Percentiles rank a stretch among this genome's conserved stretches.
Evolutionary conservation across 2,329 filamentous ascomycete species (phyloP).

Genomic region (Aspergillus nomiae): DNA sequence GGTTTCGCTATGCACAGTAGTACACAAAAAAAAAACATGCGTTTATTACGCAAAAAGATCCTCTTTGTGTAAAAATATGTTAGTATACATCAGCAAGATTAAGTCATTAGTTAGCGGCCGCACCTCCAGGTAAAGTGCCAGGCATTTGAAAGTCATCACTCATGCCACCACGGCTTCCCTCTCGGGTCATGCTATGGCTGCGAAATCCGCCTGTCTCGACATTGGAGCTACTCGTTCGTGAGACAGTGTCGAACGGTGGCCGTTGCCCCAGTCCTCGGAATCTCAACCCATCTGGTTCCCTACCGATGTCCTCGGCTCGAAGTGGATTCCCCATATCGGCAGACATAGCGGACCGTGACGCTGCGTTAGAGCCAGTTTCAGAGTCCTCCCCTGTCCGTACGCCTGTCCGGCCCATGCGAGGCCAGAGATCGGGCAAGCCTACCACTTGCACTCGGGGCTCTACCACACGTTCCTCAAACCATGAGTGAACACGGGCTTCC

Average conservation of each 20-base stretch:
- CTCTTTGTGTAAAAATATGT: neutral
- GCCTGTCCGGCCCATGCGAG: constrained; percentile 55
- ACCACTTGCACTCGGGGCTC: constrained; percentile 68
- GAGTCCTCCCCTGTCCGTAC: constrained; percentile 47
- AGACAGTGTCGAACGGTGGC: constrained; percentile 32
- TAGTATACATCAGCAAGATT: neutral
- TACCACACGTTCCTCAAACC: constrained; percentile 68
- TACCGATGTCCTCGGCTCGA: constrained; percentile 23
- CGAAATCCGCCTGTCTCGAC: constrained; percentile 34
- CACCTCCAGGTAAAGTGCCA: constrained; percentile 37
- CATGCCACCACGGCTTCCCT: constrained; percentile 29
- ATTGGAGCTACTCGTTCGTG: constrained; percentile 39
- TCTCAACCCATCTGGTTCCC: constrained; percentile 36
- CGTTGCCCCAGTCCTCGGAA: constrained; percentile 34
- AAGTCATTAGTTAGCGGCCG: constrained; percentile 22
- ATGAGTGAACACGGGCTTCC: constrained; percentile 64
- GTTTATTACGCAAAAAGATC: neutral
- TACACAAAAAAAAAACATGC: neutral
- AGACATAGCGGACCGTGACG: constrained; percentile 33
- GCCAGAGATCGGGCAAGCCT: constrained; percentile 63
- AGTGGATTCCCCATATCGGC: constrained; percentile 28
- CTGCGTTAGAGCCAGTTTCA: constrained; percentile 35
- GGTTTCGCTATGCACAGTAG: neutral
- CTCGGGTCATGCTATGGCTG: constrained; percentile 35
- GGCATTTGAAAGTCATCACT: constrained; percentile 43